phyloP scores from a whole-genome alignment of 169 alveolate species.

The Cryptosporidium muris region DNA sequence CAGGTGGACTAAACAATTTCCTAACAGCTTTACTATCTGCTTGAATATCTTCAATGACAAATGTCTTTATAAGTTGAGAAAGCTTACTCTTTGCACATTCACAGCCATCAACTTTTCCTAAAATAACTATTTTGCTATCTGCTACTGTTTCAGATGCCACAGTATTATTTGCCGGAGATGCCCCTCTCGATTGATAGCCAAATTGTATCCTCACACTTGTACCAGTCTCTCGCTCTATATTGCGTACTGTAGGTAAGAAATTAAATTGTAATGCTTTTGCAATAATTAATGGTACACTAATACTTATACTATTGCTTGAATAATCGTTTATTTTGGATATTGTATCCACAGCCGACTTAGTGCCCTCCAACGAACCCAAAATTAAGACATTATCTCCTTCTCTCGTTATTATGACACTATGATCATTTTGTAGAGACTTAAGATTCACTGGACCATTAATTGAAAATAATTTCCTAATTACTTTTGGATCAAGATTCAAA shows the following conservation, averaged over 20 bases:
- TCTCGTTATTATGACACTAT: conserved; percentile 37
- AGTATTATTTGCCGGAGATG: neutral
- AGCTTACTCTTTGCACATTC: conserved; percentile 45
- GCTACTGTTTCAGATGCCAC: conserved; percentile 38
- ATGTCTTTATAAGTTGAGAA: conserved; percentile 9
- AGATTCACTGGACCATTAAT: conserved; percentile 19
- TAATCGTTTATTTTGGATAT: conserved; percentile 40
- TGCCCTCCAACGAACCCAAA: conserved; percentile 55
- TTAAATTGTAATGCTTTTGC: conserved; percentile 66
- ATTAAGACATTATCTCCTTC: conserved; percentile 16
- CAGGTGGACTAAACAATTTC: conserved; percentile 60
- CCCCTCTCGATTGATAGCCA: conserved; percentile 50
- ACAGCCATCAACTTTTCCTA: conserved; percentile 60
- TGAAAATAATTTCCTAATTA: conserved; percentile 42
- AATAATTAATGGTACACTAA: conserved; percentile 24
- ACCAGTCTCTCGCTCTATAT: conserved; percentile 51
- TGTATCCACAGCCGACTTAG: conserved; percentile 27
- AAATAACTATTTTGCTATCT: conserved; percentile 64
- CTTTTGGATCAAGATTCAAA: conserved; percentile 27
- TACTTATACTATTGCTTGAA: conserved; percentile 31
- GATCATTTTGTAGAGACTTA: conserved; percentile 57
- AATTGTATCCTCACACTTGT: conserved; percentile 65
- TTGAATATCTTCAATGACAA: conserved; percentile 52
- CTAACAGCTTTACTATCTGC: conserved; percentile 59
- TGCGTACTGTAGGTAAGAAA: conserved; percentile 66